Evolutionary conservation across 1,284 basidiomycete species (phyloP).

Genomic region (Apiotrichum gracile): DNA sequence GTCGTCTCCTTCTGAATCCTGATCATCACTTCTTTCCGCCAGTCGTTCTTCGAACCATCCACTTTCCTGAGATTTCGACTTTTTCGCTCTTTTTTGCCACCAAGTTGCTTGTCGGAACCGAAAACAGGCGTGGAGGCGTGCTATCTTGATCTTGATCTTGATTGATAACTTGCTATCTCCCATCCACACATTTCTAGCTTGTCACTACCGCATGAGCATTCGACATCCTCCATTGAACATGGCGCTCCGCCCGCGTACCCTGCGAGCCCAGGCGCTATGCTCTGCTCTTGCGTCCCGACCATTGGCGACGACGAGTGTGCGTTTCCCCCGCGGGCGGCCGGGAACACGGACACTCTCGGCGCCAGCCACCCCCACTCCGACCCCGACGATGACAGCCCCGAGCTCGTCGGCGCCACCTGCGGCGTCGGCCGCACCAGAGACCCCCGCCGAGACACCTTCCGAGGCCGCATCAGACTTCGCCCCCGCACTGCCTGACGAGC

Average conservation of each 20-base stretch:
- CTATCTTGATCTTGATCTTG: no score
- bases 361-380: neutral
- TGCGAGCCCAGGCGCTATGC: neutral
- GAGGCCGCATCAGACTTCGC: neutral
- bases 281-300: neutral
- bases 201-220: slow-evolving; percentile 5
- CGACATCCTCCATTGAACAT: neutral
- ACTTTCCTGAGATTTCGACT: neutral
- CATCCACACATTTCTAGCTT: neutral
- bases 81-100: neutral
- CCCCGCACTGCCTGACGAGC: neutral
- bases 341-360: neutral
- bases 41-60: no score
- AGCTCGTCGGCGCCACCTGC: neutral
- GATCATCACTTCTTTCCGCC: no score
- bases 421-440: neutral
- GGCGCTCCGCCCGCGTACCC: slow-evolving; percentile 4
- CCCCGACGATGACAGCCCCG: neutral
- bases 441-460: neutral
- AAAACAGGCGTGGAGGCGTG: neutral
- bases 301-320: slow-evolving; percentile 1
- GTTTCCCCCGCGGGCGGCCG: neutral
- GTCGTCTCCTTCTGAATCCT: no score
- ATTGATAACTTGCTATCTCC: neutral
- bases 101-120: neutral